phyloP scores from a whole-genome alignment of 441 rosid genomes.

The Flueggea neowawraea region DNA sequence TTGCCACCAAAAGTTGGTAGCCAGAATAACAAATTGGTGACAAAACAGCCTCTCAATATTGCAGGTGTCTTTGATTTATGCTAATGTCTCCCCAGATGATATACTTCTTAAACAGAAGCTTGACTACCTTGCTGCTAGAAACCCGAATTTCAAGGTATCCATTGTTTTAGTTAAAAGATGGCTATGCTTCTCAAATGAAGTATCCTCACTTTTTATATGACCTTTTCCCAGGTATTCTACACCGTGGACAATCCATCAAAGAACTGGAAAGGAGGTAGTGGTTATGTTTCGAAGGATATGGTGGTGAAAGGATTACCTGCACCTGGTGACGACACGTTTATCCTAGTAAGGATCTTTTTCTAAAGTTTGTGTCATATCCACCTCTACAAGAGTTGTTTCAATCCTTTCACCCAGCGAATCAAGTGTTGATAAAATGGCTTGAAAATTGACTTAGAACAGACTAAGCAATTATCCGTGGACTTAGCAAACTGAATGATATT shows the following conservation, averaged over 20 bases:
- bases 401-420: no score
- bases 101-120: conserved; percentile 89
- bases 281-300: conserved; percentile 83
- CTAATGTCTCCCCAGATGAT: conserved; percentile 94
- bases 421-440: no score
- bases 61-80: conserved; percentile 87
- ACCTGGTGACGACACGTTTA: conserved; percentile 76
- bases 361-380: neutral
- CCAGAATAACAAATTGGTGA: neutral
- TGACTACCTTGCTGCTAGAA: conserved; percentile 68
- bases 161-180: conserved; percentile 5
- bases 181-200: neutral
- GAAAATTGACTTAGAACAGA: no score
- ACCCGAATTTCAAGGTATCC: conserved; percentile 85
- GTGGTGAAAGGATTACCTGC: conserved; percentile 74
- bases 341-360: conserved; percentile 59
- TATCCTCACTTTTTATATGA: conserved; percentile 4
- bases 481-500: no score
- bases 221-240: conserved; percentile 60
- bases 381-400: no score
- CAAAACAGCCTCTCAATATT: neutral
- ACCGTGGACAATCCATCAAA: conserved; percentile 84
- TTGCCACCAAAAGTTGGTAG: conserved; percentile 2
- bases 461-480: no score
- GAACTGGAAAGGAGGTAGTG: conserved; percentile 94